These are phyloP conservation scores for Santalum album DNA, from an alignment of 164 flowering plant genomes.

Conservation along the genomic window DNA sequence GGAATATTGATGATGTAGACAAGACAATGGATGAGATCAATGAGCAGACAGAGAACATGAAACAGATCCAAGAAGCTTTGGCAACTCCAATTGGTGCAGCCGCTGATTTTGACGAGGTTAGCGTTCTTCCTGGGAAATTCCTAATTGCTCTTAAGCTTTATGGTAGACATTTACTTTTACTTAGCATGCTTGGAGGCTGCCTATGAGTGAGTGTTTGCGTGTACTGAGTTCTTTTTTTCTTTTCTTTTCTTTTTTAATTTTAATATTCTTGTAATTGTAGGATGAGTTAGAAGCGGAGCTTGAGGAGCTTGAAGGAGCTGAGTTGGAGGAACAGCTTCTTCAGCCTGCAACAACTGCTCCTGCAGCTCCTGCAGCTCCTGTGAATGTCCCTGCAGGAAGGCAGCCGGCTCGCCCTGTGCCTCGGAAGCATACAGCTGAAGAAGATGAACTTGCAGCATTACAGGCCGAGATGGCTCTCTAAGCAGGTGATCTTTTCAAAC, in stretches of 20 bases:
- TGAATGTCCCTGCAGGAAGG: conserved; percentile 26
- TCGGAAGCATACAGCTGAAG: conserved; percentile 33
- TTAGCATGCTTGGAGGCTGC: no score
- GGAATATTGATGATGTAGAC: conserved; percentile 48
- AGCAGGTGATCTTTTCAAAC: conserved; percentile 2
- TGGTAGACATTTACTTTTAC: no score
- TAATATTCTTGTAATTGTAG: conserved; percentile 14
- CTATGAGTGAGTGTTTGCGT: no score
- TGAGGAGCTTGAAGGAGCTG: conserved; percentile 46
- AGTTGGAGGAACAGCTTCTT: conserved; percentile 46
- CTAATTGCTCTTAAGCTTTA: not conserved
- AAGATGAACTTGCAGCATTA: conserved; percentile 40
- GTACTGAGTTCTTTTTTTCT: no score
- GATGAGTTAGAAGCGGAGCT: conserved; percentile 53
- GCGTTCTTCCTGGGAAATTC: not conserved
- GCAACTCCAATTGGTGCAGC: conserved; percentile 40
- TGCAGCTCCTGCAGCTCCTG: conserved; percentile 30
- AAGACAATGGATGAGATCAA: conserved; percentile 55
- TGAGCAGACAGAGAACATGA: conserved; percentile 53
- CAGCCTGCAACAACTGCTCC: conserved; percentile 40
- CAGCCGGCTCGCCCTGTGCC: conserved; percentile 29
- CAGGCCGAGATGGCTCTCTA: conserved; percentile 45
- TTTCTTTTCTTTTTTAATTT: no score
- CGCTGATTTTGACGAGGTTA: conserved; percentile 43
- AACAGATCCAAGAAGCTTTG: conserved; percentile 43